phyloP scores from a whole-genome alignment of 768 basidiomycete species.

The Rhizopogon roseolus region DNA sequence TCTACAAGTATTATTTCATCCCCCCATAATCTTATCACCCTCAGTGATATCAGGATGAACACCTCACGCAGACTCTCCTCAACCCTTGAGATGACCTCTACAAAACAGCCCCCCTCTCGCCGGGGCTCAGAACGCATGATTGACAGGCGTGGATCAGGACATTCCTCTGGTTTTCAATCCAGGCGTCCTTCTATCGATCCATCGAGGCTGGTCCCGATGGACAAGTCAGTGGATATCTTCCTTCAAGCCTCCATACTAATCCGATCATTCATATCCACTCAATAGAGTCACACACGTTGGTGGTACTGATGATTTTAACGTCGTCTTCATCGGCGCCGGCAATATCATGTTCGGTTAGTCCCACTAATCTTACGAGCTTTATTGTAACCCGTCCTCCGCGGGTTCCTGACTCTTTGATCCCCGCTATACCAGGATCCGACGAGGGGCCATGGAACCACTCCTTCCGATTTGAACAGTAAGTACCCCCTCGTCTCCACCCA shows the following conservation, averaged over 20 bases:
- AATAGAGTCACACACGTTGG: conserved; percentile 45
- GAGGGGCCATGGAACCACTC: conserved; percentile 94
- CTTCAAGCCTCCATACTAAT: neutral
- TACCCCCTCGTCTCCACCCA: conserved; percentile 5
- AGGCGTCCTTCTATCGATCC: conserved; percentile 76
- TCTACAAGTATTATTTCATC: neutral
- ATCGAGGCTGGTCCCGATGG: conserved; percentile 70
- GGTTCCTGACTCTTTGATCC: conserved; percentile 5
- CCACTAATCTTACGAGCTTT: neutral
- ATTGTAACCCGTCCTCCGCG: neutral
- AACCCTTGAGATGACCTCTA: conserved; percentile 27
- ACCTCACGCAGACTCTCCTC: conserved; percentile 20
- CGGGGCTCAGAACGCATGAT: conserved; percentile 39
- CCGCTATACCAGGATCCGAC: conserved; percentile 54
- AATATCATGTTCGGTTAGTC: conserved; percentile 94
- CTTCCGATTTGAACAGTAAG: conserved; percentile 85
- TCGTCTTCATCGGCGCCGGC: conserved; percentile 92
- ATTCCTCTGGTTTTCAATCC: conserved; percentile 41
- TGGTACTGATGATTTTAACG: conserved; percentile 79
- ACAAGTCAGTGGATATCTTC: conserved; percentile 46
- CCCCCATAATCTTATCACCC: conserved; percentile 8
- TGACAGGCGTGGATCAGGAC: conserved; percentile 47
- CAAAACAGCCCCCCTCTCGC: conserved; percentile 31
- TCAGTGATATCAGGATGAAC: conserved; percentile 5
- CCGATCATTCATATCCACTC: conserved; percentile 2